phyloP scores from a whole-genome alignment of 148 eudicot genomes.

The Polygonum aviculare region DNA sequence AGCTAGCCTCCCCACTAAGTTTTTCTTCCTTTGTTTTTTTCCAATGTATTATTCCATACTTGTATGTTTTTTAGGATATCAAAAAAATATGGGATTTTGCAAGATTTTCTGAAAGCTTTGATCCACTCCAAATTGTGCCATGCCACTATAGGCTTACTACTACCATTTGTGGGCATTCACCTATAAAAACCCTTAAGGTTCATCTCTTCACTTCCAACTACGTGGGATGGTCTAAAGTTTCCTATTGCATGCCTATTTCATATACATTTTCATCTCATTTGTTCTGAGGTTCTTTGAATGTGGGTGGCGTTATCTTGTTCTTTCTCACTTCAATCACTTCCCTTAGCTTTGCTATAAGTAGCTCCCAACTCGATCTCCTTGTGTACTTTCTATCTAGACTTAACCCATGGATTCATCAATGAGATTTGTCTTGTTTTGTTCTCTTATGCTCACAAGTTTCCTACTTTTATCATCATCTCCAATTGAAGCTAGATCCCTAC shows the following conservation, averaged over 20 bases:
- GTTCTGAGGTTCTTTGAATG: constrained; percentile 5
- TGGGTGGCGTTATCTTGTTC: neutral
- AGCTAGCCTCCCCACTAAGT: constrained; percentile 4
- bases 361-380: neutral
- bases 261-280: neutral
- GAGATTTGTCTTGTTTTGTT: neutral
- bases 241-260: neutral
- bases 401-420: constrained; percentile 2
- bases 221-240: constrained; percentile 6
- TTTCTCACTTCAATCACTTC: constrained; percentile 2
- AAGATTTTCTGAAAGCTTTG: neutral
- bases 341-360: neutral
- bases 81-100: neutral
- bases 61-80: no score
- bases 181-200: neutral
- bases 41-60: neutral
- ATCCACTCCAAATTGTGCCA: neutral
- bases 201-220: constrained; percentile 1
- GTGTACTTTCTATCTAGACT: neutral
- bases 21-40: neutral
- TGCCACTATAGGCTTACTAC: neutral
- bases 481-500: constrained; percentile 29
- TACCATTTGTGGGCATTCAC: neutral
- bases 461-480: constrained; percentile 13
- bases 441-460: constrained; percentile 11